phyloP scores from a whole-genome alignment of 805 yeast species.

The Cyberlindnera euphorbiiphila region DNA sequence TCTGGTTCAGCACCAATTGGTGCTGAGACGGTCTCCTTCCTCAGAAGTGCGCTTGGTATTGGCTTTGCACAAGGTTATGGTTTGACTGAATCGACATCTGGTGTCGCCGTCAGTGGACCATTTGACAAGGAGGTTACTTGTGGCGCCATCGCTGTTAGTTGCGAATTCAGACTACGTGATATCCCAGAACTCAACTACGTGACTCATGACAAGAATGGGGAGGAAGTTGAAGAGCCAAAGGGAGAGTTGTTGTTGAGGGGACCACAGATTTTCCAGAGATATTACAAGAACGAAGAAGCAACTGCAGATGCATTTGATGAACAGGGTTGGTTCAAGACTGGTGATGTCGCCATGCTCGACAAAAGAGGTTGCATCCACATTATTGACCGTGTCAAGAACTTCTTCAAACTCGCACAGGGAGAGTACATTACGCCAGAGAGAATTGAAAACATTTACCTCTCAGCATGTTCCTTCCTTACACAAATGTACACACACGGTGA shows the following conservation, averaged over 20 bases:
- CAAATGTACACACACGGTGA: conserved; percentile 67
- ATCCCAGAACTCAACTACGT: conserved; percentile 46
- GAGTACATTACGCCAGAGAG: conserved; percentile 64
- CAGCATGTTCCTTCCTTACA: conserved; percentile 45
- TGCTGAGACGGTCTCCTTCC: conserved; percentile 47
- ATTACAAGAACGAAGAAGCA: conserved; percentile 46
- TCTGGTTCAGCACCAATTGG: conserved; percentile 63
- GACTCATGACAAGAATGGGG: conserved; percentile 28
- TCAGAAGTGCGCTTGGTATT: conserved; percentile 46
- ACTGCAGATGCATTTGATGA: conserved; percentile 40
- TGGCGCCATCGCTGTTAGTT: conserved; percentile 47
- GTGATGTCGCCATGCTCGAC: conserved; percentile 46
- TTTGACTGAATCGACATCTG: conserved; percentile 62
- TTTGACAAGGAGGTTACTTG: conserved; percentile 36
- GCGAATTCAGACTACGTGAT: conserved; percentile 52
- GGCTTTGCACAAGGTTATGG: conserved; percentile 54
- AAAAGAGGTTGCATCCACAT: conserved; percentile 37
- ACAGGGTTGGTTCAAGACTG: conserved; percentile 57
- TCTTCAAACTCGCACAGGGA: conserved; percentile 56
- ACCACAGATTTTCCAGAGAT: conserved; percentile 49
- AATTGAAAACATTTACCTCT: conserved; percentile 53
- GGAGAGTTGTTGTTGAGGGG: conserved; percentile 61
- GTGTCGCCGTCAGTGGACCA: conserved; percentile 37
- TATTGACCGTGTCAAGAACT: conserved; percentile 62
- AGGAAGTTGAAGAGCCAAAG: conserved; percentile 24